These are phyloP conservation scores for Pulveroboletus sp. DNA, from an alignment of 768 basidiomycete species.

Conservation along the genomic window DNA sequence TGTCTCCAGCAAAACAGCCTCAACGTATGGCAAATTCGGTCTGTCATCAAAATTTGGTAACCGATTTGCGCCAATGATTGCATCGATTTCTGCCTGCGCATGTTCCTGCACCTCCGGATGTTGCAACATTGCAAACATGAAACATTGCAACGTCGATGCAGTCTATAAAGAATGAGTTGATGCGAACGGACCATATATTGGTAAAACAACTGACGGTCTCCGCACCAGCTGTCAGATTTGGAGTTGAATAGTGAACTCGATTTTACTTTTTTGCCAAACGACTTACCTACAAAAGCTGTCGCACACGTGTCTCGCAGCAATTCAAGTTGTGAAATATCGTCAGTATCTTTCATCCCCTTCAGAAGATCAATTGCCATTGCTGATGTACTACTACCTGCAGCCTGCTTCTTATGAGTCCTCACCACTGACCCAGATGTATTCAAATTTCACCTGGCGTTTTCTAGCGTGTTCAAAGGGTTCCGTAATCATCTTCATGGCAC, in stretches of 20 bases:
- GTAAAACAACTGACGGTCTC: conserved; percentile 17
- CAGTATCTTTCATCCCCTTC: not conserved
- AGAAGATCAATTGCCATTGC: conserved; percentile 14
- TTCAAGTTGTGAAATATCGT: conserved; percentile 10
- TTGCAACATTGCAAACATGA: conserved; percentile 33
- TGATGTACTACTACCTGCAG: conserved; percentile 3
- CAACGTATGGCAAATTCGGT: conserved; percentile 26
- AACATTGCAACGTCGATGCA: conserved; percentile 13
- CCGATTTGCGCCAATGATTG: conserved; percentile 26
- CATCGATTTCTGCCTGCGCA: conserved; percentile 30
- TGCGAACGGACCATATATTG: not conserved
- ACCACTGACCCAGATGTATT: not conserved
- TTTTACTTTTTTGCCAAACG: not conserved
- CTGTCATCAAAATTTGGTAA: conserved; percentile 28
- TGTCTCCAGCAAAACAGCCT: conserved; percentile 30
- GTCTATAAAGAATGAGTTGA: conserved; percentile 2
- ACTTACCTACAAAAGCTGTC: conserved; percentile 17
- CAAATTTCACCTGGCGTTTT: conserved; percentile 11
- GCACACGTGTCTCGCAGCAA: conserved; percentile 8
- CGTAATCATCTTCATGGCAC: conserved; percentile 11
- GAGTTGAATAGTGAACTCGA: not conserved
- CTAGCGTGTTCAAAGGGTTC: conserved; percentile 17
- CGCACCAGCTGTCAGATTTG: conserved; percentile 14
- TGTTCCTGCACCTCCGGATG: conserved; percentile 30
- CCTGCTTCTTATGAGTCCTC: conserved; percentile 5